Percentiles rank a stretch among this genome's conserved stretches.
These are phyloP conservation scores for Mortierella sp. DNA, from an alignment of 371 early-diverging fungal genomes.

Conservation along the genomic window DNA sequence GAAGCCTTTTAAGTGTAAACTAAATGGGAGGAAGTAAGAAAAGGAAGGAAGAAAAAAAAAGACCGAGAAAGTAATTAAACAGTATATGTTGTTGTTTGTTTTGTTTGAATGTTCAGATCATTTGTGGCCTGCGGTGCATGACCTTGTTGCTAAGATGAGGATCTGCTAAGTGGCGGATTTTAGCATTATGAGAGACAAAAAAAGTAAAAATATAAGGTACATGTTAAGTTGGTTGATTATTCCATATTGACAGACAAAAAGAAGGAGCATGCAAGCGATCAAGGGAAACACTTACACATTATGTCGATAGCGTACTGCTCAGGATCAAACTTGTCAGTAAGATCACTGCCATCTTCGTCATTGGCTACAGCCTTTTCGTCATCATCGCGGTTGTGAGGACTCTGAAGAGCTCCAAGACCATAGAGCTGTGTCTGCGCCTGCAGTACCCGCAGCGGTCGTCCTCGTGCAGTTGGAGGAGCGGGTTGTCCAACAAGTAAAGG, in stretches of 20 bases:
- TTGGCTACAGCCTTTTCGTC: not conserved
- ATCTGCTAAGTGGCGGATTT: not conserved
- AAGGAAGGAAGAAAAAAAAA: not conserved
- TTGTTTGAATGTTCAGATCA: not conserved
- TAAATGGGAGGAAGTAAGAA: not conserved
- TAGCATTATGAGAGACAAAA: not conserved
- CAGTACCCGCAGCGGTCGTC: slow-evolving; percentile 13
- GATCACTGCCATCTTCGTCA: not conserved
- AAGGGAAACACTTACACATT: not conserved
- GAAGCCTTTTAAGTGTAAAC: not conserved
- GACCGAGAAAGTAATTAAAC: not conserved
- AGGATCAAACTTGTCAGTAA: not conserved
- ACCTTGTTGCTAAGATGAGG: not conserved
- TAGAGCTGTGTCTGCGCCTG: slow-evolving; percentile 38
- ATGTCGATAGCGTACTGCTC: not conserved
- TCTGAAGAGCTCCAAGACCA: slow-evolving; percentile 21
- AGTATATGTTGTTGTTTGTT: not conserved
- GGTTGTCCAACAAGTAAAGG: not conserved
- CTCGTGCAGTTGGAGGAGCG: not conserved
- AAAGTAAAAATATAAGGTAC: not conserved
- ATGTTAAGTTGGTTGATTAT: not conserved
- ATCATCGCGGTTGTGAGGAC: slow-evolving; percentile 2
- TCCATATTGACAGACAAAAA: not conserved
- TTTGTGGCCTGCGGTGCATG: not conserved
- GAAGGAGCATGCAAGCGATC: not conserved